phyloP scores from a whole-genome alignment of 2,329 filamentous ascomycete species.

The Hypoxylon sp. region DNA sequence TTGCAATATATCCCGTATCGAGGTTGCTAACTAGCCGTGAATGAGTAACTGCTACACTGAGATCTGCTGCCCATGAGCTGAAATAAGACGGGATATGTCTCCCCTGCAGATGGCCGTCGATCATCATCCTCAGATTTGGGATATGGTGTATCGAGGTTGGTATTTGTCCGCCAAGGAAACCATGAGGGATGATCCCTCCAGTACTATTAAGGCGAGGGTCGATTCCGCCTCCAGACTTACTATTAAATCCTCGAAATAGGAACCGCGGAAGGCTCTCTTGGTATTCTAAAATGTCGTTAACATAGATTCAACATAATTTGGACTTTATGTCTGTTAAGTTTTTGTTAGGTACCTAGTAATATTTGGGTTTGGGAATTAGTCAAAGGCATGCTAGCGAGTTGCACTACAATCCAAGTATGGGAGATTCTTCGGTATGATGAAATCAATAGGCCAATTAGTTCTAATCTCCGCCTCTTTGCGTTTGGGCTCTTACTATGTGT shows the following conservation, averaged over 20 bases:
- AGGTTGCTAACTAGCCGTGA: neutral
- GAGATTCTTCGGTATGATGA: neutral
- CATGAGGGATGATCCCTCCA: constrained; percentile 21
- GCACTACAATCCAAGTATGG: neutral
- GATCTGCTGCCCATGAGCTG: constrained; percentile 33
- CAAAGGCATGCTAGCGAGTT: neutral
- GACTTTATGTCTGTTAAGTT: neutral
- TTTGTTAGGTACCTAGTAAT: constrained; percentile 13
- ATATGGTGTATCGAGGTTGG: constrained; percentile 24
- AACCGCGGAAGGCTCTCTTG: constrained; percentile 17
- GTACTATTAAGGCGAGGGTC: constrained; percentile 18
- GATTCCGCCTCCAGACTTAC: constrained; percentile 17
- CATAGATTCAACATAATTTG: neutral
- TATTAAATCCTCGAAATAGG: constrained; percentile 27
- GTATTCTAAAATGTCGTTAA: constrained; percentile 13
- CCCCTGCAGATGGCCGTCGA: constrained; percentile 14
- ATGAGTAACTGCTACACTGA: neutral
- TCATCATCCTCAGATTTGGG: neutral
- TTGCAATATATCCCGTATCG: constrained; percentile 13
- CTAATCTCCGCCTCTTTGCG: neutral
- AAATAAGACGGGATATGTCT: neutral
- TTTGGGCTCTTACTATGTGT: neutral
- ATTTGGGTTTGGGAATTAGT: constrained; percentile 5
- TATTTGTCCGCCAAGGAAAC: neutral
- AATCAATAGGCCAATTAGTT: neutral